These are phyloP conservation scores for Nicotiana attenuata DNA, from an alignment of 257 asterid species.

Conservation along the genomic window DNA sequence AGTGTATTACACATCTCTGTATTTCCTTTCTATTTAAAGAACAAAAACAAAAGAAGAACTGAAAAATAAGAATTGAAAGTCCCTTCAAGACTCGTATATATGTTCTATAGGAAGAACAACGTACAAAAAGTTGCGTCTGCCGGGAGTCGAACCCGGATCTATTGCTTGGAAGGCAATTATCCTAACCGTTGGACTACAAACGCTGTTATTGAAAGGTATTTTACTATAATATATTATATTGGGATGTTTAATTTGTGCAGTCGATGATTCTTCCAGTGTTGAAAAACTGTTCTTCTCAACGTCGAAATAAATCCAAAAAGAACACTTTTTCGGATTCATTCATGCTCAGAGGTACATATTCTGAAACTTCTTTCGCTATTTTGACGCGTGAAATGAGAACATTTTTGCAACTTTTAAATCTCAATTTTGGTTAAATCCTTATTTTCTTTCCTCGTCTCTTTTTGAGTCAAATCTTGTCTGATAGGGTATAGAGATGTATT, in stretches of 20 bases:
- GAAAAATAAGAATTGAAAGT: too few species aligned
- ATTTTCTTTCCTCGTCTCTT: not conserved
- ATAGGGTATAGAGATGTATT: not conserved
- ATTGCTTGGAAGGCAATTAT: constrained; percentile 99
- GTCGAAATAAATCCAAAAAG: not conserved
- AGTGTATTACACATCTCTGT: too few species aligned
- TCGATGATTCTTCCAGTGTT: too few species aligned
- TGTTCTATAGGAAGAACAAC: too few species aligned
- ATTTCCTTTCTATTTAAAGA: too few species aligned
- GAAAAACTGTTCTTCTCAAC: not conserved
- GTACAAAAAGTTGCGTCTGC: constrained; percentile 34
- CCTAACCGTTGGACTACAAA: constrained; percentile 96
- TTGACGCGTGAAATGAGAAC: not conserved
- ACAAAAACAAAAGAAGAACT: too few species aligned
- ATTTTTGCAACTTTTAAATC: not conserved
- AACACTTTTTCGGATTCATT: not conserved
- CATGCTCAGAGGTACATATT: not conserved
- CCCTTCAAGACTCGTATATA: too few species aligned
- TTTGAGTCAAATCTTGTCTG: not conserved
- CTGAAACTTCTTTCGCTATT: not conserved
- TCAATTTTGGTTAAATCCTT: not conserved
- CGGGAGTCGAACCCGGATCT: constrained; percentile 99
- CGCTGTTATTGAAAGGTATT: not conserved
- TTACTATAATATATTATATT: too few species aligned
- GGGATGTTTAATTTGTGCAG: too few species aligned